Percentiles rank a stretch among this genome's conserved stretches.
Evolutionary conservation across 495 filamentous ascomycete genomes (phyloP).

Genomic region (Corynascus novoguineensis): DNA sequence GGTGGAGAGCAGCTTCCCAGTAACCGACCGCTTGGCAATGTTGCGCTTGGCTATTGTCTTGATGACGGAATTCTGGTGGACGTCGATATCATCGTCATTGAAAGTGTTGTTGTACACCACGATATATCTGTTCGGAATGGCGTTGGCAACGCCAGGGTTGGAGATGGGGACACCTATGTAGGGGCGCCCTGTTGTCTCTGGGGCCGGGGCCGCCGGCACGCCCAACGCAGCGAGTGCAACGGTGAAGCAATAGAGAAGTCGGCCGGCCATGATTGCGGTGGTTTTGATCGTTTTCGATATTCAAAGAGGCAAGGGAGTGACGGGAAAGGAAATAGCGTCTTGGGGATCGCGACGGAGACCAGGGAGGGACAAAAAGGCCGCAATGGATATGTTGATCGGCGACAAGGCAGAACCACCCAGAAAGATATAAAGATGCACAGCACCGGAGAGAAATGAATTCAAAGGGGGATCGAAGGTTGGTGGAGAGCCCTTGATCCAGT

Average conservation of each 20-base stretch:
- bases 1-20: constrained; percentile 38
- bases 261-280: constrained; percentile 26
- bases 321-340: background rate
- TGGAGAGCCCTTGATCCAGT: constrained; percentile 7
- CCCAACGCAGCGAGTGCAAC: constrained; percentile 30
- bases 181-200: constrained; percentile 19
- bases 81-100: constrained; percentile 35
- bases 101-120: constrained; percentile 47
- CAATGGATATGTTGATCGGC: background rate
- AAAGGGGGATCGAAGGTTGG: constrained; percentile 14
- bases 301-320: constrained; percentile 3
- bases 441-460: constrained; percentile 13
- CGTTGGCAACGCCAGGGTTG: constrained; percentile 35
- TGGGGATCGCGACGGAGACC: background rate
- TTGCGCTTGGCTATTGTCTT: constrained; percentile 45
- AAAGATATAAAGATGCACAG: constrained; percentile 2
- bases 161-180: constrained; percentile 41
- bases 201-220: constrained; percentile 28
- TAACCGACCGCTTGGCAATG: constrained; percentile 35
- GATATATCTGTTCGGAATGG: constrained; percentile 45
- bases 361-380: constrained; percentile 2
- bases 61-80: constrained; percentile 38
- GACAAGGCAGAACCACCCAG: constrained; percentile 1
- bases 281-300: background rate
- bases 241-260: constrained; percentile 26